A percentile compares a stretch with the other conserved stretches of the same genome.
These are phyloP conservation scores for Paraleonurus japonicus DNA, from an alignment of 257 asterid species.

Conservation along the genomic window DNA sequence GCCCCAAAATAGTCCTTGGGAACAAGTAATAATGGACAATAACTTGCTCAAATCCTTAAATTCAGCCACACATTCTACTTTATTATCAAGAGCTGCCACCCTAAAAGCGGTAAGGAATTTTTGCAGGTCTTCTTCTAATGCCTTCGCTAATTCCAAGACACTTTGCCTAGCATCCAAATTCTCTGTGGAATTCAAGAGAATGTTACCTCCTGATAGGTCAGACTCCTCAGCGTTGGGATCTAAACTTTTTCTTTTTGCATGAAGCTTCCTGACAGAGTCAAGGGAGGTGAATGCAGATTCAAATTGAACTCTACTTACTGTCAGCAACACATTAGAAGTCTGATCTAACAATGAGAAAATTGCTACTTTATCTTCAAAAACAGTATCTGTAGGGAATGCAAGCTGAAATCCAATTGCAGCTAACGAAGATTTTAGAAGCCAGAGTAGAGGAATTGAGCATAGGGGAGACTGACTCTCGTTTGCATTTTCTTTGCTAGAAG, in stretches of 20 bases:
- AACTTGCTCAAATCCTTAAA: constrained; percentile 46
- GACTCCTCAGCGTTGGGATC: constrained; percentile 30
- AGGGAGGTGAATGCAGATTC: constrained; percentile 36
- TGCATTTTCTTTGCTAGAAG: constrained; percentile 47
- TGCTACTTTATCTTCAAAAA: constrained; percentile 42
- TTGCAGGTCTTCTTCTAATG: constrained; percentile 45
- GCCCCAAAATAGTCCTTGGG: constrained; percentile 77
- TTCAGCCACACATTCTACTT: constrained; percentile 35
- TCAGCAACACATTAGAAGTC: constrained; percentile 57
- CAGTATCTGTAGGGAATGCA: constrained; percentile 44
- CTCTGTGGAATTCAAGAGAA: constrained; percentile 25
- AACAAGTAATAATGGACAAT: constrained; percentile 56
- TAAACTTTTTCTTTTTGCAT: constrained; percentile 31
- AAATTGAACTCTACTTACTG: constrained; percentile 48
- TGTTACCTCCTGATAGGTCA: constrained; percentile 30
- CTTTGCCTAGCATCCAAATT: constrained; percentile 39
- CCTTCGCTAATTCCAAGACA: constrained; percentile 48
- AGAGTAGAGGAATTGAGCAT: constrained; percentile 50
- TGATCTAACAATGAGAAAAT: constrained; percentile 58
- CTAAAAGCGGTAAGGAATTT: constrained; percentile 32
- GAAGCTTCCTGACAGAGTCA: constrained; percentile 33
- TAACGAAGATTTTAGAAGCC: constrained; percentile 76
- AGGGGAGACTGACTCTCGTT: constrained; percentile 39
- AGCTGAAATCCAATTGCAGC: constrained; percentile 48
- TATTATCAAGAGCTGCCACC: constrained; percentile 30